These are phyloP conservation scores for Sambucus nigra DNA, from an alignment of 129 eudicot species.

Conservation along the genomic window DNA sequence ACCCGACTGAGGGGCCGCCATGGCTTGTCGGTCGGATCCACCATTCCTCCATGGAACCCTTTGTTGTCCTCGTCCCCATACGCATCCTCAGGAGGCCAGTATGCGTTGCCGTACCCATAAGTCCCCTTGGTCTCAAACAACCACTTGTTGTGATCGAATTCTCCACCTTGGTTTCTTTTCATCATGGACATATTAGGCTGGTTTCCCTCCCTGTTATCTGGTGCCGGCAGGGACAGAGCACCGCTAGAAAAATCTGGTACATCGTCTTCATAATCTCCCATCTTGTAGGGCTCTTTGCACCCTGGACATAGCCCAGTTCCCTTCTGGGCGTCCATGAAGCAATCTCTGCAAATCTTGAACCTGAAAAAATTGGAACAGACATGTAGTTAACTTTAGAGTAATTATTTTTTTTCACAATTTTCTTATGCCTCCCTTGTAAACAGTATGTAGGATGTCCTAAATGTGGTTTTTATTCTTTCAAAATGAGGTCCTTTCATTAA, in stretches of 20 bases:
- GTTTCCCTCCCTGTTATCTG: slow-evolving; percentile 27
- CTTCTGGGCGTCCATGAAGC: slow-evolving; percentile 75
- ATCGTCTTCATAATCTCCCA: slow-evolving; percentile 45
- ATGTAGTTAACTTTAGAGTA: background rate
- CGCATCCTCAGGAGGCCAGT: slow-evolving; percentile 64
- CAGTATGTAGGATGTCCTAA: too few species aligned
- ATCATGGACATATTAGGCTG: slow-evolving; percentile 37
- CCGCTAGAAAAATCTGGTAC: slow-evolving; percentile 29
- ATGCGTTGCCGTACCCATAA: slow-evolving; percentile 84
- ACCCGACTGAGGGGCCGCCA: slow-evolving; percentile 76
- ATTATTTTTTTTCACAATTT: too few species aligned
- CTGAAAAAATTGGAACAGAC: slow-evolving; percentile 18
- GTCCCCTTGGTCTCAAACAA: slow-evolving; percentile 82
- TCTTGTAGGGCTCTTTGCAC: slow-evolving; percentile 70
- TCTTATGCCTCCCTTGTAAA: too few species aligned
- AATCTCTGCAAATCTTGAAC: slow-evolving; percentile 82
- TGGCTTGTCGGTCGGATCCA: slow-evolving; percentile 53
- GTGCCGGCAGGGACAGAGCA: slow-evolving; percentile 50
- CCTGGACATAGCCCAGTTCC: slow-evolving; percentile 72
- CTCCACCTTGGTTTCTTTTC: slow-evolving; percentile 62
- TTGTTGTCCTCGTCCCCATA: slow-evolving; percentile 35
- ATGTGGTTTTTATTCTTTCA: too few species aligned
- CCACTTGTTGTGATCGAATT: slow-evolving; percentile 83
- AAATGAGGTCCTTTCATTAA: too few species aligned
- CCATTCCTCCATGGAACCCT: slow-evolving; percentile 20